Percentiles rank a stretch among this genome's conserved stretches.
These are phyloP conservation scores for Cercophora sp. DNA, from an alignment of 495 filamentous ascomycete genomes.

Conservation along the genomic window DNA sequence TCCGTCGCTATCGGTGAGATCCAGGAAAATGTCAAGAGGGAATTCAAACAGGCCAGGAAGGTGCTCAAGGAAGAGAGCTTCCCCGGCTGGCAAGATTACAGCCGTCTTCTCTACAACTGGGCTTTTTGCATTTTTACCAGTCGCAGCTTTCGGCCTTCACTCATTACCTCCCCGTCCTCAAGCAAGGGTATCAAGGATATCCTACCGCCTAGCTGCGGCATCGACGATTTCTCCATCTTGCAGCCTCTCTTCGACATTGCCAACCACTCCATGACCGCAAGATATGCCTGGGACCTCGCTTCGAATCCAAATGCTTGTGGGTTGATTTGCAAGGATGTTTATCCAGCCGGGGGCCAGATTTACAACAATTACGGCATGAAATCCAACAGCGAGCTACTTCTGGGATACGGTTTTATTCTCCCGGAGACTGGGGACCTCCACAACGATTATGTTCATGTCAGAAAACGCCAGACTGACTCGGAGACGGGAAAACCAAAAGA, in stretches of 20 bases:
- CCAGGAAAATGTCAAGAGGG: constrained; percentile 33
- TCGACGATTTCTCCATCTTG: constrained; percentile 50
- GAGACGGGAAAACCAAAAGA: constrained; percentile 21
- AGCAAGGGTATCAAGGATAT: constrained; percentile 9
- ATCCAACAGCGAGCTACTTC: constrained; percentile 50
- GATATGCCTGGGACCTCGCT: constrained; percentile 36
- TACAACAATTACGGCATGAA: constrained; percentile 56
- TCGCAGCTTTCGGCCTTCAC: constrained; percentile 49
- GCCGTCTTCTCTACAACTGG: constrained; percentile 49
- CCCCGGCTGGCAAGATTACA: constrained; percentile 30
- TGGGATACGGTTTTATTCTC: constrained; percentile 51
- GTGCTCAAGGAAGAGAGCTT: constrained; percentile 33
- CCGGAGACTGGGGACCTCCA: constrained; percentile 36
- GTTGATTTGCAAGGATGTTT: constrained; percentile 25
- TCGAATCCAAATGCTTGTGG: constrained; percentile 28
- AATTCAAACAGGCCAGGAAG: constrained; percentile 42
- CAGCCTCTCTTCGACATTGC: constrained; percentile 51
- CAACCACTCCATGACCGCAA: constrained; percentile 47
- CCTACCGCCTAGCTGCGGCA: constrained; percentile 19
- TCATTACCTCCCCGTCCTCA: constrained; percentile 29
- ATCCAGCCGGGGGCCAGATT: constrained; percentile 36
- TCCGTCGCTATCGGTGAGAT: constrained; percentile 43
- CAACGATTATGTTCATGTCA: constrained; percentile 48
- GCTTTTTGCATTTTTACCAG: constrained; percentile 52
- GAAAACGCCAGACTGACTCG: constrained; percentile 27